Percentiles rank a stretch among this genome's conserved stretches.
These are phyloP conservation scores for Auxenochlorella protothecoides DNA, from an alignment of 139 green algal species.

Conservation along the genomic window DNA sequence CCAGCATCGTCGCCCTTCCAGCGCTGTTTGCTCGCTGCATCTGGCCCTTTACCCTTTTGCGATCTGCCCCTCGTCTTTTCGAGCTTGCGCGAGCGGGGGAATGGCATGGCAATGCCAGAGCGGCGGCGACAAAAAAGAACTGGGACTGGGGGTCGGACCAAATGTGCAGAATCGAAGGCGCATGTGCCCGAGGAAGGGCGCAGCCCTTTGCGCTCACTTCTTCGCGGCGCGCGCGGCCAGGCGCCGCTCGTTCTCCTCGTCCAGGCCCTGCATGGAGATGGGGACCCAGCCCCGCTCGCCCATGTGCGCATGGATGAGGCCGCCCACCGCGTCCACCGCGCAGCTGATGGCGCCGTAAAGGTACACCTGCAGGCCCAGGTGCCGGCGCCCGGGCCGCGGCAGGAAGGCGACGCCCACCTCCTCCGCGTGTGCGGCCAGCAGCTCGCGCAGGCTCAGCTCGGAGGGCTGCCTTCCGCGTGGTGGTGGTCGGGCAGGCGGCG, in stretches of 20 bases:
- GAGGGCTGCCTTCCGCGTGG: not conserved
- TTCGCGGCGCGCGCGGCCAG: not conserved
- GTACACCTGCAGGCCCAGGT: conserved; percentile 88
- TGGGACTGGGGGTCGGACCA: too few species aligned
- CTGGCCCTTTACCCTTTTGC: too few species aligned
- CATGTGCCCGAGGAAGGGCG: too few species aligned
- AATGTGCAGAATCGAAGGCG: too few species aligned
- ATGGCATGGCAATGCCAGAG: too few species aligned
- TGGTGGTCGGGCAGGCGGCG: not conserved
- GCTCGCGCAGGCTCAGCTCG: conserved; percentile 56
- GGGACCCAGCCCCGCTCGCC: conserved; percentile 54
- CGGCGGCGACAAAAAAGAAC: too few species aligned
- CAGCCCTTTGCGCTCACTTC: too few species aligned
- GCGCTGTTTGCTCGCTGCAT: too few species aligned
- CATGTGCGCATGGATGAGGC: conserved; percentile 62
- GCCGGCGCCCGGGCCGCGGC: conserved; percentile 67
- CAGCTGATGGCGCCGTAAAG: conserved; percentile 78
- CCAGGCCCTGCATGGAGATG: conserved; percentile 65
- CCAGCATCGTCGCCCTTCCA: too few species aligned
- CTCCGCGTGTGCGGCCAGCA: conserved; percentile 69
- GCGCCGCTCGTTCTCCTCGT: conserved; percentile 28
- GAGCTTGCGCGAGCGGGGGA: too few species aligned
- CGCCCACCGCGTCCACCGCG: conserved; percentile 59
- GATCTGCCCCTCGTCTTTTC: too few species aligned
- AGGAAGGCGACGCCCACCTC: conserved; percentile 79